Evolutionary conservation across 2,329 filamentous ascomycete species (phyloP), one percentile per base, ranked within the genome.

Genomic region (Phialophora chinensis): DNA sequence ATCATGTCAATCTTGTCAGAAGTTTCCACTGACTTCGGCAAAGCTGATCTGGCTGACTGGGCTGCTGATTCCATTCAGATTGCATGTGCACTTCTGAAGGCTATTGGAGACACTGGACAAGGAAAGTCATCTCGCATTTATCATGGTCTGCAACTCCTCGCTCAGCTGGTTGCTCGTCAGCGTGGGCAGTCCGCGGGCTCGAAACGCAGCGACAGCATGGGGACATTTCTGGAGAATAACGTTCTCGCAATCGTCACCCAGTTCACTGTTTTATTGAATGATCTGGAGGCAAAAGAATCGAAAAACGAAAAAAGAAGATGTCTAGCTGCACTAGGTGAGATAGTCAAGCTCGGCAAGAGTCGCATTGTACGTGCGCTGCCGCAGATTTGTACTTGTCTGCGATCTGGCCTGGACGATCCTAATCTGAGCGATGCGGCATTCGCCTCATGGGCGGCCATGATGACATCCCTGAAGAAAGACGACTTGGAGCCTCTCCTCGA

Each of bases 341-440:
- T 99, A 86, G 90, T 97, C 58, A 87, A 83, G 62, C 82, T 96
- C 57, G 91, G 91, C 53, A 90, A 88, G 73, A 84, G 84, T 2
- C 88, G 91, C 74, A 87, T 93, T 35, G 89, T 88, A 67, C 88
- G 90, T 72, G 95, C 92, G 58, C 83, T 97, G 49, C 94, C 95
- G 25, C 73, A 94, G 88, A 94, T 98, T 63, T 92, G 92, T 71
- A 93, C 94, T n/a, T 97, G 92, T 75, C 82, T 99, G 12, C 88
- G 96, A 69, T 93, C 92, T 25, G 93, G 93, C 0, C 85, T 98
- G 66, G 85, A 90, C 17, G 87, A 91, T 59, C 84, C 88, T 53
- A 86, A 90, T 55, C 83, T 99, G n/a, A 88, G 92, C 68, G 85
- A 92, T 67, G 83, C 88, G 33, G 91, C 93, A 1, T 93, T 98